phyloP scores from a whole-genome alignment of 208 protist genomes.

The Leishmania major region DNA sequence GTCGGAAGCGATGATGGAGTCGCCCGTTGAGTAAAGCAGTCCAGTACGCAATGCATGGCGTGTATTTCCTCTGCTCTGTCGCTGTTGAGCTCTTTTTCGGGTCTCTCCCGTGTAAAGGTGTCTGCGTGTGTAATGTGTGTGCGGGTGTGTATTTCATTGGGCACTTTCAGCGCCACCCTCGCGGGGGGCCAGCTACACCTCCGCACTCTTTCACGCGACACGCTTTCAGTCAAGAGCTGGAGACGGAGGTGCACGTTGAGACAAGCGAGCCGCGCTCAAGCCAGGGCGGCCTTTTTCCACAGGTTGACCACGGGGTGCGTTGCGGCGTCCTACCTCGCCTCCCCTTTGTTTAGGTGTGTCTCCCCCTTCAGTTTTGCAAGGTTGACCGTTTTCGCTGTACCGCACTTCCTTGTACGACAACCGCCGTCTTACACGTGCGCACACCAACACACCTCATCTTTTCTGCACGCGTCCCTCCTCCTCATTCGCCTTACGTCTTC shows the following conservation, averaged over 20 bases:
- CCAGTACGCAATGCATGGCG: not conserved
- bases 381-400: not conserved
- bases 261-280: not conserved
- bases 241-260: not conserved
- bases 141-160: not conserved
- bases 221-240: not conserved
- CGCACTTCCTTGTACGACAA: not conserved
- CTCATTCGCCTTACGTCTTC: not conserved
- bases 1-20: constrained; percentile 26
- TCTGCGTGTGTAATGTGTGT: not conserved
- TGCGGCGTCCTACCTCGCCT: not conserved
- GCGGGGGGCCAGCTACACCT: not conserved
- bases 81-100: constrained; percentile 1
- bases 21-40: not conserved
- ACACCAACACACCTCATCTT: not conserved
- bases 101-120: not conserved
- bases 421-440: not conserved
- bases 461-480: not conserved
- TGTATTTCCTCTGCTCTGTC: not conserved
- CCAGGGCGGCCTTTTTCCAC: not conserved
- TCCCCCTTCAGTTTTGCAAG: not conserved
- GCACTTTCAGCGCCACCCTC: not conserved
- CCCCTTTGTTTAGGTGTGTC: not conserved
- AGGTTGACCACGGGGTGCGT: not conserved
- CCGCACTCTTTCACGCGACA: not conserved